A percentile compares a stretch with the other conserved stretches of the same genome.
phyloP scores from a whole-genome alignment of 2,329 filamentous ascomycete species.

The Pseudogymnoascus sp. region DNA sequence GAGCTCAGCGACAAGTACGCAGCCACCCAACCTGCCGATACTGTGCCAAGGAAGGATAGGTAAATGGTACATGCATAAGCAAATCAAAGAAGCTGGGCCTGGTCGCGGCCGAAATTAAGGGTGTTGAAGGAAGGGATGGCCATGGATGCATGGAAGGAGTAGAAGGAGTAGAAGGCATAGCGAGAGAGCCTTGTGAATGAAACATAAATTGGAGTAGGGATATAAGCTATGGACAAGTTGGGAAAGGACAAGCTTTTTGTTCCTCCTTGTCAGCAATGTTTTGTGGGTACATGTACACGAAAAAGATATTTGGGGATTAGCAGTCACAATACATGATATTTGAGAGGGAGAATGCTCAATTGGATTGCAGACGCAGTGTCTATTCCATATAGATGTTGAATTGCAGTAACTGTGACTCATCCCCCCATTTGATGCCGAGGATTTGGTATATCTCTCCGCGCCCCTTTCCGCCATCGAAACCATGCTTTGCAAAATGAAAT shows the following conservation, averaged over 20 bases:
- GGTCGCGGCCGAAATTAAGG: not conserved
- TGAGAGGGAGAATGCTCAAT: not conserved
- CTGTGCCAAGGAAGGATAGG: conserved; percentile 46
- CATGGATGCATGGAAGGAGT: not conserved
- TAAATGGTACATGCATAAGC: not conserved
- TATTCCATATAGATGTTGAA: not conserved
- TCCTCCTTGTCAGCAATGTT: conserved; percentile 2
- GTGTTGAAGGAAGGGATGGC: not conserved
- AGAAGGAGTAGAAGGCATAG: not conserved
- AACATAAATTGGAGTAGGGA: conserved; percentile 1
- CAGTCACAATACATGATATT: not conserved
- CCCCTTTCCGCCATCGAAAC: not conserved
- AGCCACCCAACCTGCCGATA: conserved; percentile 42
- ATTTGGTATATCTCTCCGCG: not conserved
- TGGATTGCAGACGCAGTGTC: not conserved
- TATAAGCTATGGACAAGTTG: not conserved
- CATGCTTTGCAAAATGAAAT: not conserved
- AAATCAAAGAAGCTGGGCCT: not conserved
- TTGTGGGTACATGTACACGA: conserved; percentile 8
- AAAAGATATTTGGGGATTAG: not conserved
- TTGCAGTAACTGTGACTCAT: not conserved
- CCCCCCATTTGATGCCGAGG: not conserved
- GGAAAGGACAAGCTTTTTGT: not conserved
- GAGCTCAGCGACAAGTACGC: conserved; percentile 76
- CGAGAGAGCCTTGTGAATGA: not conserved